phyloP scores from a whole-genome alignment of 140 eudicot genomes.

The Oenanthe javanica region DNA sequence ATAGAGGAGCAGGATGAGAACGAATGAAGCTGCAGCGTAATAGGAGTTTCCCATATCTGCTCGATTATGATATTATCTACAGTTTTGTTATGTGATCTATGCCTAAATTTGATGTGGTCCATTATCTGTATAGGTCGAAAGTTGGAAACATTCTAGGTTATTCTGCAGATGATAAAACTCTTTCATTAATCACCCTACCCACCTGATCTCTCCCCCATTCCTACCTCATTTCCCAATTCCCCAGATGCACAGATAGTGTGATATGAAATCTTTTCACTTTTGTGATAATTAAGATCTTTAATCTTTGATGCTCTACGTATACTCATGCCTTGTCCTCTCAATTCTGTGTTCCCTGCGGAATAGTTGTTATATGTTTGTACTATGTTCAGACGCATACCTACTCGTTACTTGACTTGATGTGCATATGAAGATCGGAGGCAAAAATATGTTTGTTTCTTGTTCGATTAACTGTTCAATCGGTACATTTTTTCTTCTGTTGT shows the following conservation, averaged over 20 bases:
- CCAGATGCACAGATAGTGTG: not conserved
- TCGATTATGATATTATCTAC: not conserved
- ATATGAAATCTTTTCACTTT: not conserved
- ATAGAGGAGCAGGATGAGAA: not conserved
- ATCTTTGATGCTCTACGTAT: not conserved
- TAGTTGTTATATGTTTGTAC: not conserved
- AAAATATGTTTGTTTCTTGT: not conserved
- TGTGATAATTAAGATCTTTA: not conserved
- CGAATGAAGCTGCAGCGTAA: not conserved
- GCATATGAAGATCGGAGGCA: not conserved
- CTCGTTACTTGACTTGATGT: not conserved
- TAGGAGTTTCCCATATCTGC: not conserved
- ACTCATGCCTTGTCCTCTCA: not conserved
- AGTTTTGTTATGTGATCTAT: not conserved
- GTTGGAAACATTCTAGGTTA: not conserved
- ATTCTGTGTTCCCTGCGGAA: not conserved
- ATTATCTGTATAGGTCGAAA: not conserved
- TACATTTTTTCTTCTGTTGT: not conserved
- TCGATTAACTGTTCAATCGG: not conserved
- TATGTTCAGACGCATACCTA: not conserved
- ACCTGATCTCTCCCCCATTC: not conserved
- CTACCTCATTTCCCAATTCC: not conserved
- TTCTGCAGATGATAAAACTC: not conserved
- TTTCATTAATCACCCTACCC: not conserved
- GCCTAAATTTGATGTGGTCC: not conserved